Base-by-base conservation (phyloP, 257 asterid species). In the Nyctanthes arbortristis region DNA sequence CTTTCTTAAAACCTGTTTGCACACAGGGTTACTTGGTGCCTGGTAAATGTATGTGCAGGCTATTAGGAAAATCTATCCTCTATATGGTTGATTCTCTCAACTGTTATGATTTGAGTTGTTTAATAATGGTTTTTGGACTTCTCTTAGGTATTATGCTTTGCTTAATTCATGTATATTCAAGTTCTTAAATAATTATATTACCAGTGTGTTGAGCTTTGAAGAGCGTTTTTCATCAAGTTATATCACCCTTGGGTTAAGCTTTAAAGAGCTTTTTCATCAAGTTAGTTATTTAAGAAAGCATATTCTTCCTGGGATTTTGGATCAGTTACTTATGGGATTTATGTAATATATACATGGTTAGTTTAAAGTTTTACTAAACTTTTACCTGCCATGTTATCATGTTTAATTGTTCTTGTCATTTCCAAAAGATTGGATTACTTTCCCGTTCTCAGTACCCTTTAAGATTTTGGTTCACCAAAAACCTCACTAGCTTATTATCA, bases 401-500 rank as follows among this genome's bases (percentile, higher is more conserved):
- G n/a, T n/a, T n/a, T n/a, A n/a, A n/a, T n/a, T n/a, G n/a, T n/a
- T n/a, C n/a, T n/a, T n/a, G n/a, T n/a, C n/a, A n/a, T n/a, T n/a
- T n/a, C n/a, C n/a, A n/a, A n/a, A n/a, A n/a, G n/a, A n/a, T n/a
- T n/a, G n/a, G n/a, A n/a, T n/a, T n/a, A n/a, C n/a, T n/a, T n/a
- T n/a, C n/a, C n/a, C n/a, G n/a, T n/a, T n/a, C n/a, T n/a, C n/a
- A n/a, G n/a, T n/a, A n/a, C n/a, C n/a, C n/a, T n/a, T n/a, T n/a
- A n/a, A n/a, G n/a, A n/a, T n/a, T n/a, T n/a, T n/a, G n/a, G n/a
- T n/a, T n/a, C n/a, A n/a, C n/a, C n/a, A n/a, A n/a, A n/a, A n/a
- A n/a, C 77, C 90, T 93, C 85, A 86, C 89, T 70, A 81, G 75
- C 83, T 83, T 57, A 69, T 84, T 49, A 77, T 89, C 85, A 89